Evolutionary conservation across 1,284 basidiomycete genomes (phyloP), one percentile per base, ranked within the genome.

Genomic region (Pyrrhoderma lamaoense): DNA sequence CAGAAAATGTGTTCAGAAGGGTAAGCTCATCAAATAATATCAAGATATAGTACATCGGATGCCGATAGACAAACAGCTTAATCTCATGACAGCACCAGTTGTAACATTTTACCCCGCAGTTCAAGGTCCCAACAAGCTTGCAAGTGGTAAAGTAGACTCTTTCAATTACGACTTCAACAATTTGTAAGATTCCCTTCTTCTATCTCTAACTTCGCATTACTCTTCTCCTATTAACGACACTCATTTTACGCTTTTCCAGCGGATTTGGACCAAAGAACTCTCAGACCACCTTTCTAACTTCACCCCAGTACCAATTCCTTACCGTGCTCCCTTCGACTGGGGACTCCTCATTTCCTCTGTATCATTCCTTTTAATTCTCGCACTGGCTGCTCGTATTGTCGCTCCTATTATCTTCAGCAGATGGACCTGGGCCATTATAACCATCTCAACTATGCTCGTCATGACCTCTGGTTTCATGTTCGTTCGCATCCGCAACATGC

Each of bases 401-500:
- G 66, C 79, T 8, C 84, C 89, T 11, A 66, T 92, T 56, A 66
- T 94, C 42, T 71, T 79, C 60, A 89, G 75, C 57, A 82, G 83
- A 55, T 93, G 89, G 89, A 74, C 80, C 9, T 93, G 90, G 90
- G 86, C 85, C 2, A 61, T 73, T 9, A 68, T 70, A 43, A 82
- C 77, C 22, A 69, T 93, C 49, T 57, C 84, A 51, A 75, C 78
- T 3, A 84, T 84, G 36, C 75, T 94, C 31, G 69, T 90, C 60
- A 93, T 95, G 83, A 94, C 83, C 8, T 82, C 84, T 7, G 93
- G 93, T 2, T 89, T 86, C 73, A 99, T 99, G 96, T 99, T 96
- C 74, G 92, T 90, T 60, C 85, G 85, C 57, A 99, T 99, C 62
- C 84, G 95, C 57, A 76, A 76, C 45, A 79, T 80, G 52, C 93